A percentile compares a stretch with the other conserved stretches of the same genome.
Conservation (phyloP, 2,329 filamentous ascomycete genomes). For the Colletotrichum limetticola region DNA sequence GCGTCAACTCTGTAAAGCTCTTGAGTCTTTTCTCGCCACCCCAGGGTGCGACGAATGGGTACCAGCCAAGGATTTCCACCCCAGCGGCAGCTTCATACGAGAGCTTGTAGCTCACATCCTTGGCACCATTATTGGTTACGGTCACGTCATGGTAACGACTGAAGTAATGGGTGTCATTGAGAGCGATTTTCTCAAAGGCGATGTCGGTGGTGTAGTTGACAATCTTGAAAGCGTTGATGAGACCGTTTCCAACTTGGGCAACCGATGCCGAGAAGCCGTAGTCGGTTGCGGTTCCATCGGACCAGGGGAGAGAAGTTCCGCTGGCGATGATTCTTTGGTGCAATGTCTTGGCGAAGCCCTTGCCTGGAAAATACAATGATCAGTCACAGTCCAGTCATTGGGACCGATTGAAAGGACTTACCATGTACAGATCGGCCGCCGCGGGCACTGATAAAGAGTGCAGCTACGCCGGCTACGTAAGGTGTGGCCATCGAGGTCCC, state of each 20-base stretch:
- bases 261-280: constrained; percentile 44
- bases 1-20: constrained; percentile 37
- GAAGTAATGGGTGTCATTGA: constrained; percentile 57
- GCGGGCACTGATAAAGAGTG: constrained; percentile 46
- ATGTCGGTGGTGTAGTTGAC: constrained; percentile 50
- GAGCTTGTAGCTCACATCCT: constrained; percentile 46
- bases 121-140: constrained; percentile 49
- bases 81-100: constrained; percentile 45
- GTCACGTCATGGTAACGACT: constrained; percentile 39
- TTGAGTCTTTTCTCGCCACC: constrained; percentile 35
- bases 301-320: constrained; percentile 40
- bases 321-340: constrained; percentile 45
- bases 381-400: neutral
- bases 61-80: constrained; percentile 46
- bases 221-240: constrained; percentile 54
- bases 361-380: constrained; percentile 38
- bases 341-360: constrained; percentile 43
- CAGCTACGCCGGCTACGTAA: constrained; percentile 54
- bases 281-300: constrained; percentile 39
- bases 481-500: constrained; percentile 62
- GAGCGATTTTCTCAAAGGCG: constrained; percentile 50
- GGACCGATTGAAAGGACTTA: neutral
- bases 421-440: constrained; percentile 46
- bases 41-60: constrained; percentile 13
- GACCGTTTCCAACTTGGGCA: constrained; percentile 52